A percentile compares a stretch with the other conserved stretches of the same genome.
phyloP scores from a whole-genome alignment of 2,329 filamentous ascomycete genomes.

The Didymella pinodella region DNA sequence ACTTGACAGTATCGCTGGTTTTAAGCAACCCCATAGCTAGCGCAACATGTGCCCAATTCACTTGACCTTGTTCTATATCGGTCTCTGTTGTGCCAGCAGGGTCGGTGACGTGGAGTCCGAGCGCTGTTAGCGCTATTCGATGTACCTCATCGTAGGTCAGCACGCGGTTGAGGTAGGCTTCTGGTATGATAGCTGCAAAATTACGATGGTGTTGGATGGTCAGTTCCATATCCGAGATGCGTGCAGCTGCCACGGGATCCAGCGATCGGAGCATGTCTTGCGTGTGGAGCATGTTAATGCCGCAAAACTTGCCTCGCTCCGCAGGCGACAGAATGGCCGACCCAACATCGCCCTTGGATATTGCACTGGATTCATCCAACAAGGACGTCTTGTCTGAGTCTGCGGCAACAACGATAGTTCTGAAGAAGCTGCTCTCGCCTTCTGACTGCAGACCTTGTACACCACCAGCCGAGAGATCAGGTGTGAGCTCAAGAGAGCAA shows the following conservation, averaged over 20 bases:
- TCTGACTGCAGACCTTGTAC: conserved; percentile 58
- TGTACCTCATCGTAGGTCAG: conserved; percentile 69
- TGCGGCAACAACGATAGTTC: conserved; percentile 47
- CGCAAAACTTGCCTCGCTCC: conserved; percentile 42
- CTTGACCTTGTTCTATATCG: conserved; percentile 22
- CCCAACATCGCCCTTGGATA: conserved; percentile 14
- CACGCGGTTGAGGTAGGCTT: conserved; percentile 55
- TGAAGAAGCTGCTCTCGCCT: conserved; percentile 42
- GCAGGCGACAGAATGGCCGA: conserved; percentile 21
- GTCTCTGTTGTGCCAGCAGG: conserved; percentile 15
- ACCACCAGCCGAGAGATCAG: conserved; percentile 53
- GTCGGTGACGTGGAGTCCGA: conserved; percentile 53
- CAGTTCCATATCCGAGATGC: conserved; percentile 36
- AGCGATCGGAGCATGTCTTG: conserved; percentile 66
- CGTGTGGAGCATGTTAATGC: conserved; percentile 71
- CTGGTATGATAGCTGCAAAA: conserved; percentile 36
- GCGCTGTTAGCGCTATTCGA: conserved; percentile 62
- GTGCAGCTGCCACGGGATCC: conserved; percentile 44
- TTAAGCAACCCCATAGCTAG: conserved; percentile 54
- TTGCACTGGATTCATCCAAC: conserved; percentile 25
- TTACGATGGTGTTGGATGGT: conserved; percentile 27
- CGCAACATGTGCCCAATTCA: conserved; percentile 53
- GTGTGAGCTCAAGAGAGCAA: conserved; percentile 59
- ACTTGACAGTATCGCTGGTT: conserved; percentile 59
- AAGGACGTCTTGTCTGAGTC: conserved; percentile 26